phyloP scores from a whole-genome alignment of 441 rosid species.

The Codiaeum variegatum region DNA sequence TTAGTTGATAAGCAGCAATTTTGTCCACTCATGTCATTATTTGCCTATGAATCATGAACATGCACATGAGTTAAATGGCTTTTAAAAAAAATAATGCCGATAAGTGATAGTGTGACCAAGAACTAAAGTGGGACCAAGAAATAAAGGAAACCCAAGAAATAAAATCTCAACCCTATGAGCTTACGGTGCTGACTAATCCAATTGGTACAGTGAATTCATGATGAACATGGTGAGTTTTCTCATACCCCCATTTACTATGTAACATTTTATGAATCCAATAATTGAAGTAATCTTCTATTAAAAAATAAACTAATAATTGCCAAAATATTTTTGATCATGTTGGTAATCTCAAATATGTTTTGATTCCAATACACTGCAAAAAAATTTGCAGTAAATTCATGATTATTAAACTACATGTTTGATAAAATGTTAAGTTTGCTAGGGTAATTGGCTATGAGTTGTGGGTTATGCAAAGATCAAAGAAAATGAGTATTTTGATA shows the following conservation, averaged over 20 bases:
- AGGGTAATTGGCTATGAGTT: no score
- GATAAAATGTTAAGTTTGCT: no score
- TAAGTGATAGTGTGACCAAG: slow-evolving; percentile 68
- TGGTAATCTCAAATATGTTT: slow-evolving; percentile 58
- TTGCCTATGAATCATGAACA: no score
- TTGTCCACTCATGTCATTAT: no score
- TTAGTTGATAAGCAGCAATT: no score
- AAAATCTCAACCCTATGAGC: slow-evolving; percentile 80
- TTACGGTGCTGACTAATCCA: slow-evolving; percentile 65
- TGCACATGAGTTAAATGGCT: no score
- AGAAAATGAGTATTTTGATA: no score
- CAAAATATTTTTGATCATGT: slow-evolving; percentile 45
- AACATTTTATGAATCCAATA: slow-evolving; percentile 77
- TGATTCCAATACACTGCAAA: slow-evolving; percentile 50
- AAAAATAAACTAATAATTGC: slow-evolving; percentile 52
- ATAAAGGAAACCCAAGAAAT: slow-evolving; percentile 71
- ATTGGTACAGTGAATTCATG: slow-evolving; percentile 69
- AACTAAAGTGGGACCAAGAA: slow-evolving; percentile 69
- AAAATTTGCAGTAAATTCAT: neutral
- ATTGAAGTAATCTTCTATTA: slow-evolving; percentile 65
- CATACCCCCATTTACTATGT: slow-evolving; percentile 71
- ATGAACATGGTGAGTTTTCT: slow-evolving; percentile 70
- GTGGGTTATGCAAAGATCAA: no score
- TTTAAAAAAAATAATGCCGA: no score
- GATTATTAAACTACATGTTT: no score